Conservation (phyloP, 2,329 filamentous ascomycete species). For the Ophioceras dolichostomum region DNA sequence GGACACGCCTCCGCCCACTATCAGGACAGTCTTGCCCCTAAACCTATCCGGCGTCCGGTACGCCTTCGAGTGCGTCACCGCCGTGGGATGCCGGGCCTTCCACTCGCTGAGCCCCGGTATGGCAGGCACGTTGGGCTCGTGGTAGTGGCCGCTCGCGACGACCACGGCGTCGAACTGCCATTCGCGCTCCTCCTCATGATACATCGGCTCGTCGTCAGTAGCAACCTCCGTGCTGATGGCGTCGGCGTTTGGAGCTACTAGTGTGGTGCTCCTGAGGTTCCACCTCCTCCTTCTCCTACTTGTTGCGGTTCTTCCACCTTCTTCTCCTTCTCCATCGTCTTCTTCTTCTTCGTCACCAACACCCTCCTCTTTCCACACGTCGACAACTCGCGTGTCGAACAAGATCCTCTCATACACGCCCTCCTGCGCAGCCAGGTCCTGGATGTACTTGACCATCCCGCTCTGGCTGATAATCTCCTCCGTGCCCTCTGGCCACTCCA, state of each 20-base stretch:
- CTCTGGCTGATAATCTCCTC: slow-evolving; percentile 45
- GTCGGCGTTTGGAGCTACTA: slow-evolving; percentile 13
- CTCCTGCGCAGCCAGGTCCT: slow-evolving; percentile 37
- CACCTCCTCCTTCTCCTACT: too few relatives aligned
- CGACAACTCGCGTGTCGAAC: slow-evolving; percentile 49
- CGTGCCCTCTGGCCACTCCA: slow-evolving; percentile 45
- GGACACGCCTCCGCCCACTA: slow-evolving; percentile 39
- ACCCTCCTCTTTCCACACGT: slow-evolving; percentile 27
- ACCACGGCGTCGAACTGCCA: slow-evolving; percentile 50
- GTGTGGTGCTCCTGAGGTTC: slow-evolving; percentile 34
- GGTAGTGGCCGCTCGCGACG: slow-evolving; percentile 56
- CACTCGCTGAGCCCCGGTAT: slow-evolving; percentile 45
- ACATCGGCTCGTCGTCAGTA: too few relatives aligned
- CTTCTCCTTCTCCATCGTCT: too few relatives aligned
- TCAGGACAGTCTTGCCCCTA: slow-evolving; percentile 27
- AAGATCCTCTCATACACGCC: slow-evolving; percentile 35
- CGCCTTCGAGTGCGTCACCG: slow-evolving; percentile 57
- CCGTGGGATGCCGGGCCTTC: slow-evolving; percentile 37
- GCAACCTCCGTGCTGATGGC: not conserved
- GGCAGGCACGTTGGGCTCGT: slow-evolving; percentile 47
- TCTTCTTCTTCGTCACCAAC: too few relatives aligned
- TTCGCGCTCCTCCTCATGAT: not conserved
- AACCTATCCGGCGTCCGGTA: slow-evolving; percentile 48
- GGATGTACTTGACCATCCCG: slow-evolving; percentile 46
- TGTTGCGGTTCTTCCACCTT: too few relatives aligned